A percentile compares a stretch with the other conserved stretches of the same genome.
Evolutionary conservation across 306 rosid species (phyloP).

Genomic region (Quercus rubra): DNA sequence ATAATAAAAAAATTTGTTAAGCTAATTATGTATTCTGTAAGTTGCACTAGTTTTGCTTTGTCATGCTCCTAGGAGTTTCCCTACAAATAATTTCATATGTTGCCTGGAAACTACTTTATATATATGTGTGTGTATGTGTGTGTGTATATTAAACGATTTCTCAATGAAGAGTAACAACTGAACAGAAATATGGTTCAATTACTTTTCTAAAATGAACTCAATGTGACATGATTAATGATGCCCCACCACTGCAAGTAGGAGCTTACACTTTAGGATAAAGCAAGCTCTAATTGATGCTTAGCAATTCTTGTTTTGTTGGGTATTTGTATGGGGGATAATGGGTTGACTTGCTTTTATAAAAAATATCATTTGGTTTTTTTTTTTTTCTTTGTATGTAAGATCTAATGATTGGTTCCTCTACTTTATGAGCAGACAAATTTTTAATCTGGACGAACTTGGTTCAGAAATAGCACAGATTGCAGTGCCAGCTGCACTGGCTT

Average conservation of each 20-base stretch:
- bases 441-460: constrained; percentile 66
- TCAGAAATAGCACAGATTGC: constrained; percentile 77
- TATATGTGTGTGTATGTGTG: no score
- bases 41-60: no score
- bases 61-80: no score
- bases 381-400: neutral
- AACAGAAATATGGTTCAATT: no score
- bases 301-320: neutral
- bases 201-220: neutral
- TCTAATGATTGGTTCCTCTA: neutral
- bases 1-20: neutral
- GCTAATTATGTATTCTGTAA: neutral
- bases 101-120: neutral
- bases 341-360: neutral
- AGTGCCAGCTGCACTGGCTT: constrained; percentile 84
- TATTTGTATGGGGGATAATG: neutral
- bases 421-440: constrained; percentile 27
- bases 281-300: neutral
- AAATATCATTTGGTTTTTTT: neutral
- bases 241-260: neutral
- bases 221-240: neutral
- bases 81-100: neutral
- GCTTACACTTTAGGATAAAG: neutral
- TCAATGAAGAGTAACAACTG: no score
- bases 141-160: neutral